Conservation (phyloP, 75 land plant species). For the Sequoiadendron giganteum region DNA sequence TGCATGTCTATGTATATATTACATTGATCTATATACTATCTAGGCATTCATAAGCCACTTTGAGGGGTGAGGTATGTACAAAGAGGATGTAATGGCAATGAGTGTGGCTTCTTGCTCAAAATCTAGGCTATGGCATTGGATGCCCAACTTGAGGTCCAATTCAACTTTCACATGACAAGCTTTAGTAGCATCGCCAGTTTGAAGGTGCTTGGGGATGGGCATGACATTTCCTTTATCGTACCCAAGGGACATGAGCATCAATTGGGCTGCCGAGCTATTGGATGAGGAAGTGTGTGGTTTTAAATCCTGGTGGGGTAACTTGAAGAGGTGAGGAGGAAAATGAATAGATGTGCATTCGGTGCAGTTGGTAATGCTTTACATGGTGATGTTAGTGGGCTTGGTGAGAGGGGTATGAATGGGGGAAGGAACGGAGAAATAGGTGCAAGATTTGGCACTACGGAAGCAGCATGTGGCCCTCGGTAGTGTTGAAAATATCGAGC, state of each 20-base stretch:
- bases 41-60: background rate
- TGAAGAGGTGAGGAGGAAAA: background rate
- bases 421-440: constrained; percentile 52
- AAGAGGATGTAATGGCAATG: background rate
- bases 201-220: background rate
- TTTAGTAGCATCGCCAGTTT: background rate
- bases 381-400: background rate
- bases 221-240: background rate
- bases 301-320: background rate
- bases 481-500: constrained; percentile 82
- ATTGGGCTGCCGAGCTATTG: background rate
- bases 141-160: background rate
- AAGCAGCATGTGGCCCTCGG: constrained; percentile 74
- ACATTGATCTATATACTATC: too few relatives aligned
- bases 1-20: background rate
- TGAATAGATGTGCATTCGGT: background rate
- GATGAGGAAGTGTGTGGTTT: background rate
- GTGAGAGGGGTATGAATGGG: constrained; percentile 15
- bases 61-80: background rate
- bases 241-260: background rate
- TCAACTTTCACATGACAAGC: background rate
- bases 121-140: background rate
- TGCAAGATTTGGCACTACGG: constrained; percentile 61
- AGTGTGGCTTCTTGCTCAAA: background rate
- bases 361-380: background rate